phyloP scores from a whole-genome alignment of 192 early-diverging fungal genomes.

The Chytriomyces hyalinus region DNA sequence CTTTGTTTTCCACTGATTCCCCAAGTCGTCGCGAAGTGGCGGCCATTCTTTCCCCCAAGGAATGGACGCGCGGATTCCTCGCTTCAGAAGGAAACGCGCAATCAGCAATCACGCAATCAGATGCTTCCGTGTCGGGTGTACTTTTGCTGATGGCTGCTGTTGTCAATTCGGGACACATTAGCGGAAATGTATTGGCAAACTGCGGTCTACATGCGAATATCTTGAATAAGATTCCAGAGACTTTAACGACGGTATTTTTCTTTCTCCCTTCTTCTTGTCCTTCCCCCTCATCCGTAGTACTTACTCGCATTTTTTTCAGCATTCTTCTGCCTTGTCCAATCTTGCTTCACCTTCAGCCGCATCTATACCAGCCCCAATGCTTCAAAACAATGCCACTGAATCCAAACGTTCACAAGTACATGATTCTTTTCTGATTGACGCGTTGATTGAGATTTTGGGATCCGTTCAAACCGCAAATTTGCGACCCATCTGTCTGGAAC shows the following conservation, averaged over 20 bases:
- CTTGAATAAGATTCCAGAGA: too few species aligned
- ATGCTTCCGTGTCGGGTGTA: background rate
- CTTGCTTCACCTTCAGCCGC: too few species aligned
- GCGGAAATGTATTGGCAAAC: background rate
- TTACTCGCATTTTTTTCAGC: too few species aligned
- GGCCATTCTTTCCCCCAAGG: background rate
- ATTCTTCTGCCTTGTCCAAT: too few species aligned
- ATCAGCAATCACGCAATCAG: background rate
- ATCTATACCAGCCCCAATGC: too few species aligned
- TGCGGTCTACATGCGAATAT: background rate
- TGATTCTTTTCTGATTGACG: background rate
- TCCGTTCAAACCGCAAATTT: background rate
- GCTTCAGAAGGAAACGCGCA: background rate
- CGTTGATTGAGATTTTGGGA: slow-evolving; percentile 27
- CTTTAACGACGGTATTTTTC: too few species aligned
- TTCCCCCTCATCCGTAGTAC: too few species aligned
- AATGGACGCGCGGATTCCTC: background rate
- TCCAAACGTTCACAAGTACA: background rate
- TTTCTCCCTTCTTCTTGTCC: too few species aligned
- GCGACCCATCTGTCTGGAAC: slow-evolving; percentile 12
- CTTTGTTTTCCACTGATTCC: background rate
- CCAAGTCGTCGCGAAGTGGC: background rate
- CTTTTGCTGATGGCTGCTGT: slow-evolving; percentile 8
- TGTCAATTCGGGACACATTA: background rate
- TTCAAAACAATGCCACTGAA: too few species aligned